Conservation (phyloP, 495 filamentous ascomycete species). For the Penicillium paxilli region DNA sequence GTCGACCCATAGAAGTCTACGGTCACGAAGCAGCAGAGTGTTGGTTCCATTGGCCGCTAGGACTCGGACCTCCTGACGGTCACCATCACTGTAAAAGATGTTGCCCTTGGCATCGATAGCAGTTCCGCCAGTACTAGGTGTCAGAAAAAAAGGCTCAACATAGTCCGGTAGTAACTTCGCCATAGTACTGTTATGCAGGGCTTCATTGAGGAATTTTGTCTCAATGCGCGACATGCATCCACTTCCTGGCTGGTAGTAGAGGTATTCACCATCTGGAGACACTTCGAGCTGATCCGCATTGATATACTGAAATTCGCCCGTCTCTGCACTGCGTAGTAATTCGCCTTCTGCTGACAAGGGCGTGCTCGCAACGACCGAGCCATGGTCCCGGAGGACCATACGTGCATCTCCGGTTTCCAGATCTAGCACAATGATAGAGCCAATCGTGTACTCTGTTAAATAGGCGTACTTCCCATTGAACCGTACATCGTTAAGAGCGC, state of each 20-base stretch:
- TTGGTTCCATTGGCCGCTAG: conserved; percentile 1
- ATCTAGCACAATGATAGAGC: conserved; percentile 4
- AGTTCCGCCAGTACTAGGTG: conserved; percentile 2
- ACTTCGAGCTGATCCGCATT: conserved; percentile 7
- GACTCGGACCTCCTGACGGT: background rate
- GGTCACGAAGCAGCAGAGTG: background rate
- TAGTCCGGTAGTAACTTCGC: background rate
- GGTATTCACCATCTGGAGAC: conserved; percentile 2
- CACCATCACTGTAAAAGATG: conserved; percentile 5
- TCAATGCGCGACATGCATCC: conserved; percentile 8
- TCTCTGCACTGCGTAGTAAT: background rate
- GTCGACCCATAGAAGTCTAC: conserved; percentile 6
- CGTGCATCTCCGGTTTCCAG: conserved; percentile 5
- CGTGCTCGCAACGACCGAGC: background rate
- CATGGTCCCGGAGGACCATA: background rate
- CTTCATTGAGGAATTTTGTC: conserved; percentile 4
- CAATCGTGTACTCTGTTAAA: conserved; percentile 5
- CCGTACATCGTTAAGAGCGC: conserved; percentile 4
- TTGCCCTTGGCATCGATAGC: conserved; percentile 4
- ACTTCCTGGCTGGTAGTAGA: background rate
- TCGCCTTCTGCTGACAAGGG: background rate
- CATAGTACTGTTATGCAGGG: background rate
- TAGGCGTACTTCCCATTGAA: conserved; percentile 8
- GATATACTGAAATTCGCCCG: background rate
- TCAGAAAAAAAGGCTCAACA: conserved; percentile 3